Evolutionary conservation across 441 rosid genomes (phyloP), one percentile per base, ranked within the genome.

Genomic region (Eugenia klotzschiana): DNA sequence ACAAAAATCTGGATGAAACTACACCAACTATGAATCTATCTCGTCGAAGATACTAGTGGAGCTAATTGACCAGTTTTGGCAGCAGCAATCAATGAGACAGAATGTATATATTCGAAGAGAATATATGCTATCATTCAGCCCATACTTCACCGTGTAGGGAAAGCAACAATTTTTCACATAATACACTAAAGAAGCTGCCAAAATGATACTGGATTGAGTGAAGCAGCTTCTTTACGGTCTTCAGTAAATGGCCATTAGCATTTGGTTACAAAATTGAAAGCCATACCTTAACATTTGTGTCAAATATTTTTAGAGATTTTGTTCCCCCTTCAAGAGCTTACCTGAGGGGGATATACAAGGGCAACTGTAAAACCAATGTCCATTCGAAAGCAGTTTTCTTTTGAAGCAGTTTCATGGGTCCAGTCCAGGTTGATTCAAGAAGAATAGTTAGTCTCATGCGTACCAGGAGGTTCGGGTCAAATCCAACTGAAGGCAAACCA

Each of bases 201-300:
- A 69, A 25, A 69, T 33, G 46, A 69, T 33, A 69, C 46, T 20
- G 46, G 46, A 37, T 15, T 37, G 46, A 37, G 77, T 9, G 46
- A 69, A 69, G 46, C 77, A 69, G 88, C 99, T 96, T 82, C 91
- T 94, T 72, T 96, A 93, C 88, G 98, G 99, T 79, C 98, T 94
- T 87, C 99, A 96, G 82, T 94, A 83, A 91, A 54, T n/a, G 54
- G 82, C 56, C 56, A 80, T 37, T 52, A 16, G 20, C 37, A 80
- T 79, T 79, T 27, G 43, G 43, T 64, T 64, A 33, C 74, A 43
- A 64, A 64, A 33, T 64, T 9, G 46, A 37, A 69, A 33, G 77
- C n/a, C n/a, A n/a, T 16, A 69, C 77, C 2, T 69, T 11, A 46
- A 22, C n/a, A 60, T 60, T 60, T 9, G 77, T 69, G 77, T 33